Percentiles rank a stretch among this genome's conserved stretches.
Evolutionary conservation across 2,329 filamentous ascomycete species (phyloP).

Genomic region (Cercospora sojina): DNA sequence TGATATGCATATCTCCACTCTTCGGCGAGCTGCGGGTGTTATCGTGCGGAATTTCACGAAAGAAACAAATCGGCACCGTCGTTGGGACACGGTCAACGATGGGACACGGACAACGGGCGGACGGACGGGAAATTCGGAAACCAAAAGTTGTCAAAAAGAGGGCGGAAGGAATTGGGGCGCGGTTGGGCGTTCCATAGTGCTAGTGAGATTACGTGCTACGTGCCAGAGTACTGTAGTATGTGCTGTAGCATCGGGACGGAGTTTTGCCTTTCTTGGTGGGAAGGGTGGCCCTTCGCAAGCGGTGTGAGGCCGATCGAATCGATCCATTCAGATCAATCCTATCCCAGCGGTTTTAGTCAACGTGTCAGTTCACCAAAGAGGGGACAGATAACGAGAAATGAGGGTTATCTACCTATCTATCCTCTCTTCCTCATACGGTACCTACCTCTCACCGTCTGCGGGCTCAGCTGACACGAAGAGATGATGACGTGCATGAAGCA

Average conservation of each 20-base stretch:
- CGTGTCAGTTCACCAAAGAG: neutral
- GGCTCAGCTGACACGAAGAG: neutral
- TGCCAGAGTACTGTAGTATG: neutral
- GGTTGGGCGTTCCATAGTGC: neutral
- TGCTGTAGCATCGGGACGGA: neutral
- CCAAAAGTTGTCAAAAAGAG: neutral
- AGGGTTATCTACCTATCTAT: neutral
- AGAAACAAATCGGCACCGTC: neutral
- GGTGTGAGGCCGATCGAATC: neutral
- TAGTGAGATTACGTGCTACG: neutral
- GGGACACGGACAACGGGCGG: neutral
- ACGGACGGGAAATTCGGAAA: neutral
- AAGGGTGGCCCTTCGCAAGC: neutral
- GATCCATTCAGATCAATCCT: neutral
- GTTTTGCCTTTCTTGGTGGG: neutral
- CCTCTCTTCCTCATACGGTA: neutral
- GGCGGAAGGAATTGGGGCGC: neutral
- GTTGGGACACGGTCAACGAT: conserved; percentile 3
- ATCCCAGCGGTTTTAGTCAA: neutral
- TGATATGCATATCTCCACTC: conserved; percentile 12
- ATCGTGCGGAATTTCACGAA: neutral
- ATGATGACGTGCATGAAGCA: neutral
- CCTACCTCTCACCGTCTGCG: neutral
- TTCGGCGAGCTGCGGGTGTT: neutral
- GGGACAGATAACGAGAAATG: neutral